phyloP scores from a whole-genome alignment of 768 basidiomycete genomes.

The Trametes maxima region DNA sequence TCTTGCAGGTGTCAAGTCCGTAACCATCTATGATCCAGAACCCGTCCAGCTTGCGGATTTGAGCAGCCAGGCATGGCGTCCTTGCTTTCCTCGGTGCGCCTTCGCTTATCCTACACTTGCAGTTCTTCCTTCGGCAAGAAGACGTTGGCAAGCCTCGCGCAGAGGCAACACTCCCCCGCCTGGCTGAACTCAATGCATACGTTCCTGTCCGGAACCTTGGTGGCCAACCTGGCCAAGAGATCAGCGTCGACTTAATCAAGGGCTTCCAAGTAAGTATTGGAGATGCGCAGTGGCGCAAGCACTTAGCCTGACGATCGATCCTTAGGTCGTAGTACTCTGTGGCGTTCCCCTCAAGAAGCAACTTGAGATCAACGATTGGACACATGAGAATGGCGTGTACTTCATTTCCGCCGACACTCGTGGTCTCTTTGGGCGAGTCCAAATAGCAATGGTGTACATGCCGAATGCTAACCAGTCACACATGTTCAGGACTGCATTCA shows the following conservation, averaged over 20 bases:
- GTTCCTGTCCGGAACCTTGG: constrained; percentile 91
- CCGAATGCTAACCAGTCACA: not conserved
- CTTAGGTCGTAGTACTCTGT: constrained; percentile 87
- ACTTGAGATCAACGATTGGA: constrained; percentile 95
- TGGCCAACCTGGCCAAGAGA: constrained; percentile 73
- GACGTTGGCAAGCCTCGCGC: constrained; percentile 91
- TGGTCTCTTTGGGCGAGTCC: constrained; percentile 87
- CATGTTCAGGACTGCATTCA: constrained; percentile 78
- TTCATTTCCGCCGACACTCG: constrained; percentile 92
- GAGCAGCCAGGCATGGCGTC: constrained; percentile 73
- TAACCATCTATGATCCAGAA: constrained; percentile 93
- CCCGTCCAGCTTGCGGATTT: constrained; percentile 87
- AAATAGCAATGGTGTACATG: not conserved
- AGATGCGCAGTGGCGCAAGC: not conserved
- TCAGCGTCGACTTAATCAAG: constrained; percentile 79
- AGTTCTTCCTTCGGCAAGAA: constrained; percentile 92
- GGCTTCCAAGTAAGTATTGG: constrained; percentile 77
- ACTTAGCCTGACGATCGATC: constrained; percentile 4
- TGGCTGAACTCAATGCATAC: constrained; percentile 94
- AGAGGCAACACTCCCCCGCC: constrained; percentile 79
- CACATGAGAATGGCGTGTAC: constrained; percentile 83
- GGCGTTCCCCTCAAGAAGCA: constrained; percentile 78
- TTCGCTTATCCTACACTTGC: not conserved
- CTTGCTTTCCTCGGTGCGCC: not conserved
- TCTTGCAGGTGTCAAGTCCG: constrained; percentile 96